Conservation (phyloP, 2,329 filamentous ascomycete species). For the Fonsecaea pedrosoi region DNA sequence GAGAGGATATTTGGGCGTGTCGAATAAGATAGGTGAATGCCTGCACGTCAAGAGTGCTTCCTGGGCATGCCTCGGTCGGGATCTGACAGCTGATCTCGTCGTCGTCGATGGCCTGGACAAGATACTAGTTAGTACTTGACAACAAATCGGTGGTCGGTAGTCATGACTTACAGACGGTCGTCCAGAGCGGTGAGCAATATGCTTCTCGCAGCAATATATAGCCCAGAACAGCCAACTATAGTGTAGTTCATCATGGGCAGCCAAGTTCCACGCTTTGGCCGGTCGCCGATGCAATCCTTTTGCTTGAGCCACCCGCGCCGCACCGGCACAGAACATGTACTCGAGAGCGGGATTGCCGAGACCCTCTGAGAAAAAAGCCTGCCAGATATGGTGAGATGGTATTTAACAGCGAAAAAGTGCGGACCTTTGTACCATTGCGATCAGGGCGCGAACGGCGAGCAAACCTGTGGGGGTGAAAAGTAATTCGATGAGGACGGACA, state of each 20-base stretch:
- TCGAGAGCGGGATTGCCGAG: conserved; percentile 21
- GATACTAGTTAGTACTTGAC: neutral
- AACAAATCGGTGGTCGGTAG: neutral
- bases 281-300: conserved; percentile 19
- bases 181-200: conserved; percentile 10
- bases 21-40: neutral
- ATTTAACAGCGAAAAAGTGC: neutral
- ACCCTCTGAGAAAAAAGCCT: conserved; percentile 22
- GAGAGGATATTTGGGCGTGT: conserved; percentile 14
- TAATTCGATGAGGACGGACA: conserved; percentile 19
- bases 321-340: conserved; percentile 18
- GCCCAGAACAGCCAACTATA: conserved; percentile 25
- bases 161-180: conserved; percentile 23
- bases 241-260: conserved; percentile 2
- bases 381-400: neutral
- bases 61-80: neutral
- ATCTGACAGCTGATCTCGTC: conserved; percentile 21
- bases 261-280: neutral
- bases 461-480: neutral
- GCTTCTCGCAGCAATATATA: conserved; percentile 24
- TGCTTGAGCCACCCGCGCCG: conserved; percentile 8
- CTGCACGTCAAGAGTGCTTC: conserved; percentile 14
- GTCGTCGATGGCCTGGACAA: conserved; percentile 18
- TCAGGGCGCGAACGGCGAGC: conserved; percentile 15
- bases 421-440: conserved; percentile 4